Base-by-base conservation (phyloP, 129 eudicot genomes). In the Ambrosia artemisiifolia region DNA sequence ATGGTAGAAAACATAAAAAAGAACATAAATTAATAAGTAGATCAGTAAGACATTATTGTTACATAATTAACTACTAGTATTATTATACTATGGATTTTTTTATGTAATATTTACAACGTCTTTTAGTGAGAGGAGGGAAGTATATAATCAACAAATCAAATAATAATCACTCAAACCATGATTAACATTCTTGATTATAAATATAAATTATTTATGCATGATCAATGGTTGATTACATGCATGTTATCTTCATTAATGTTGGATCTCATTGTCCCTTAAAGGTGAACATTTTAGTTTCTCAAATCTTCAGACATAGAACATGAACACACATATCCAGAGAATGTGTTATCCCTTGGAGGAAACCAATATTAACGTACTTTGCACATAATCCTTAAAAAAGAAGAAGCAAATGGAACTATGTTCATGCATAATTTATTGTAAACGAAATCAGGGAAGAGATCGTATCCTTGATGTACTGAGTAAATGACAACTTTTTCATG, bases 171-270 rank as follows among this genome's bases (percentile, higher is more conserved):
- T 59, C 67, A 76, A 42, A 35, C 32, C 43, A 76, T 69, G 80
- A 69, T 69, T 76, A 69, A 69, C 11, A 7, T 16, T 42, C 10
- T 40, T 36, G 11, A 17, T 75, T 63, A 5, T 7, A 28, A 19
- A 13, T 57, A 51, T 34, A 75, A 36, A 36, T 34, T 34, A 61
- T 17, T 40, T 57, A n/a, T 32, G 48, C 47, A 53, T 24, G 16
- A 68, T 55, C 50, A 55, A 55, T 76, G 70, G 69, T 76, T 76
- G 75, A 68, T 76, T 76, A 48, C 69, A 69, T 76, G 70, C 70
- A 76, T 60, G 81, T 76, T 69, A 76, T 68, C 33, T 47, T 68
- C 75, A 76, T 60, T 69, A 69, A 68, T 59, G 64, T 60, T 69
- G 64, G 81, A 76, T 76, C 53, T 62, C 34, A 2, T 69, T 62